Base-by-base conservation (phyloP, 345 rosid genomes). In the Luvunga scandens region DNA sequence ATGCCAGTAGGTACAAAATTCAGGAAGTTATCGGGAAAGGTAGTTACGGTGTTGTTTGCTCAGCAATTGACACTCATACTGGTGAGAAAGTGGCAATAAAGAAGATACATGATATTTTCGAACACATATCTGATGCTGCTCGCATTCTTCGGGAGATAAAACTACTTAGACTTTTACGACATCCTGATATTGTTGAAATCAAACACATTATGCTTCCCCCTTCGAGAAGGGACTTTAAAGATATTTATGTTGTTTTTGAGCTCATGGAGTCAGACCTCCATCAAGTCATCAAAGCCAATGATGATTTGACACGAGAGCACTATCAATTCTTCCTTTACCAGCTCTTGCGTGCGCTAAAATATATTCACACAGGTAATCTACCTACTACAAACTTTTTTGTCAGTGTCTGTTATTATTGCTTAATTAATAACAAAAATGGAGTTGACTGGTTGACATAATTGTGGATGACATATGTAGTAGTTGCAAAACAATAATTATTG, bases 151-250 rank as follows among this genome's bases (percentile, higher is more conserved):
- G 98, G 2, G 98, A 95, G 88, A 92, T 95, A 42, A 95, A 95
- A 80, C 87, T 95, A 38, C 91, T 95, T 45, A 89, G 98, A 50
- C 97, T 95, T 30, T 78, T 93, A 60, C 84, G 97, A 33, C 98
- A 95, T 84, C 98, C 98, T 1, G 98, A 95, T 78, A 95, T 93
- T 72, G 98, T 93, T 71, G 98, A 95, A 79, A 95, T 95, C 71
- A 95, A 93, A 75, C 98, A 95, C 85, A 93, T 95, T 76, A 91
- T 95, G 98, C 88, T 93, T 33, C 98, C 98, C 30, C 98, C 98
- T 68, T 95, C 98, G 1, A 75, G 94, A 63, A 89, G 97, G 88
- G 98, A 95, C 61, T 95, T 95, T 39, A 95, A 92, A 86, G 98
- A 95, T 85, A 95, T 95, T 60, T 95, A 88, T 88, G 98, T 95